Conservation (phyloP, 805 yeast genomes). For the Candida namnaoensis region DNA sequence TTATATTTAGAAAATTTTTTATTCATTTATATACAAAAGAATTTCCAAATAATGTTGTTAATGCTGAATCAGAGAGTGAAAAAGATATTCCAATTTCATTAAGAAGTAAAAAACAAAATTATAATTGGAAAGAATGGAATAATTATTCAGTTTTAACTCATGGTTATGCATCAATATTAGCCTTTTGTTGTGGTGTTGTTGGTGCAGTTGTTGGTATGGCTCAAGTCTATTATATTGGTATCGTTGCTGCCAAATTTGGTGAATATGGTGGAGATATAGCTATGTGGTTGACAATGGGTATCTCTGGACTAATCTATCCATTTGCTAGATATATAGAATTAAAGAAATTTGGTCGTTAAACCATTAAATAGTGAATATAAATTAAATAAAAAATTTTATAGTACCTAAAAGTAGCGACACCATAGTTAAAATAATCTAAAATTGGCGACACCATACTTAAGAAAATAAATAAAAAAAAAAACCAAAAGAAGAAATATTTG, state of each 20-base stretch:
- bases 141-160: constrained; percentile 47
- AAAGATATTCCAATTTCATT: constrained; percentile 3
- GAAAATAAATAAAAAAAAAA: too few species aligned
- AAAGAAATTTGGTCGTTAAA: constrained; percentile 38
- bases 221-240: constrained; percentile 79
- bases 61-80: not conserved
- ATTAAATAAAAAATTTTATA: too few species aligned
- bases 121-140: constrained; percentile 75
- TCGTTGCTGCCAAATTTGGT: constrained; percentile 58
- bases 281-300: constrained; percentile 69
- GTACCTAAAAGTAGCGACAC: too few species aligned
- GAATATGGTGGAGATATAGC: constrained; percentile 74
- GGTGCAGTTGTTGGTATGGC: constrained; percentile 88
- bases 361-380: not conserved
- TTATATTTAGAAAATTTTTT: constrained; percentile 49
- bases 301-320: constrained; percentile 60
- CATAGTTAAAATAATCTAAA: too few species aligned
- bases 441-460: too few species aligned
- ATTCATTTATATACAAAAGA: constrained; percentile 35
- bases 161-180: constrained; percentile 62
- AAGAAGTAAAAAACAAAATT: constrained; percentile 30
- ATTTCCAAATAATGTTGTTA: constrained; percentile 20
- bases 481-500: too few species aligned
- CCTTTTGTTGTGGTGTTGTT: constrained; percentile 63
- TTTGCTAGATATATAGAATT: constrained; percentile 57